Percentiles rank a stretch among this genome's conserved stretches.
Evolutionary conservation across 2,329 filamentous ascomycete species (phyloP).

Genomic region (Ophiostoma tasmaniense): DNA sequence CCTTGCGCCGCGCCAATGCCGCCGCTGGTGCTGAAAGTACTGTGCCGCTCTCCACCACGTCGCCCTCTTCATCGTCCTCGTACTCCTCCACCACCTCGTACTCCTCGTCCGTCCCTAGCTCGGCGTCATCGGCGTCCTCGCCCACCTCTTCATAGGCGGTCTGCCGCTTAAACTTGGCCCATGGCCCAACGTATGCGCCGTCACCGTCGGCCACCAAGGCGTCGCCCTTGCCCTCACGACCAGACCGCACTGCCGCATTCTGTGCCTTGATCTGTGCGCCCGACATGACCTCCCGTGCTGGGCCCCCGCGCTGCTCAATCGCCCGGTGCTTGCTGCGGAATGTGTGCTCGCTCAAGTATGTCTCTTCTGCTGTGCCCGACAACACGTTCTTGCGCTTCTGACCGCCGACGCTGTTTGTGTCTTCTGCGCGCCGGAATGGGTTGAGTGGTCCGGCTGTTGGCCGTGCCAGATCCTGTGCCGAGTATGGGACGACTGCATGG

Average conservation of each 20-base stretch:
- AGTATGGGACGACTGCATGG: constrained; percentile 55
- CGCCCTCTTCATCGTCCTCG: constrained; percentile 60
- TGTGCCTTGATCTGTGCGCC: constrained; percentile 58
- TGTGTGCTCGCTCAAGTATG: constrained; percentile 78
- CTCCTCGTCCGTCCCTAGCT: constrained; percentile 57
- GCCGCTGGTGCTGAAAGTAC: constrained; percentile 48
- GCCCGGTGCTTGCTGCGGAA: constrained; percentile 84
- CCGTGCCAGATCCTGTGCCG: constrained; percentile 63
- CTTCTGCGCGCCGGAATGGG: constrained; percentile 53
- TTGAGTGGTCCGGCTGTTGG: constrained; percentile 62
- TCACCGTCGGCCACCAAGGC: constrained; percentile 77
- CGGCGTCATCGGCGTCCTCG: constrained; percentile 60
- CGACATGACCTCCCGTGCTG: constrained; percentile 47
- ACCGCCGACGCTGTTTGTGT: constrained; percentile 21
- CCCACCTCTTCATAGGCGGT: constrained; percentile 66
- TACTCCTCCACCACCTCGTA: constrained; percentile 65
- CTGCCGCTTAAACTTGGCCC: constrained; percentile 72
- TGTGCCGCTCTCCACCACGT: constrained; percentile 56
- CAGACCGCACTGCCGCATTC: constrained; percentile 58
- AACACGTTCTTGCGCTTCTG: constrained; percentile 73
- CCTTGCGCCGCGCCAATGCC: constrained; percentile 47
- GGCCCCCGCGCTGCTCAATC: constrained; percentile 58
- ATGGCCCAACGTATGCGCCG: constrained; percentile 84
- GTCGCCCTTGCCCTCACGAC: constrained; percentile 77
- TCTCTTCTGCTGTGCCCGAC: constrained; percentile 83